Evolutionary conservation across 805 yeast genomes (phyloP).

Genomic region (Monosporozyma servazzii): DNA sequence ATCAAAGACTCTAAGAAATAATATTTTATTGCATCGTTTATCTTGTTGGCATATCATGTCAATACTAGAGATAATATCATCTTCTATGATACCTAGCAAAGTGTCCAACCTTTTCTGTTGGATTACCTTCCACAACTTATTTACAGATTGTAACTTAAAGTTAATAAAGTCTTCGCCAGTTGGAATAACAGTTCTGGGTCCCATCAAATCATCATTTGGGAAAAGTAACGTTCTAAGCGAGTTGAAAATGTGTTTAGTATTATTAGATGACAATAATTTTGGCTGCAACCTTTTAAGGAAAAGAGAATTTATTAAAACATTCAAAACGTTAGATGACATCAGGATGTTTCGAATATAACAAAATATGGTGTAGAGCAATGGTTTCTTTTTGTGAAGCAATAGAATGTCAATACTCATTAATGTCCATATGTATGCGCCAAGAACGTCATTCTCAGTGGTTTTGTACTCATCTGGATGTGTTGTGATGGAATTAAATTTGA

Average conservation of each 20-base stretch:
- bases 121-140: conserved; percentile 20
- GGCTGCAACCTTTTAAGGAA: conserved; percentile 9
- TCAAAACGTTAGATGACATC: not conserved
- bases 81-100: conserved; percentile 14
- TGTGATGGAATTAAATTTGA: not conserved
- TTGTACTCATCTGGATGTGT: too few species aligned
- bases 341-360: conserved; percentile 14
- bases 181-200: conserved; percentile 39
- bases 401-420: conserved; percentile 13
- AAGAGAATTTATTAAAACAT: not conserved
- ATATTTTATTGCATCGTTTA: conserved; percentile 35
- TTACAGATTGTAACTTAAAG: conserved; percentile 22
- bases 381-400: conserved; percentile 21
- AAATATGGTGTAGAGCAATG: conserved; percentile 25
- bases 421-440: conserved; percentile 14
- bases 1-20: conserved; percentile 37
- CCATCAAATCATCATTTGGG: conserved; percentile 43
- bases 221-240: conserved; percentile 33
- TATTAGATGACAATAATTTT: conserved; percentile 10
- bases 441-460: not conserved
- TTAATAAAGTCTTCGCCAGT: conserved; percentile 31
- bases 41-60: conserved; percentile 30
- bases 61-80: conserved; percentile 19
- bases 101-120: conserved; percentile 10
- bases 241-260: conserved; percentile 18